Evolutionary conservation across 805 yeast genomes (phyloP).

Genomic region (Lipomyces japonicus): DNA sequence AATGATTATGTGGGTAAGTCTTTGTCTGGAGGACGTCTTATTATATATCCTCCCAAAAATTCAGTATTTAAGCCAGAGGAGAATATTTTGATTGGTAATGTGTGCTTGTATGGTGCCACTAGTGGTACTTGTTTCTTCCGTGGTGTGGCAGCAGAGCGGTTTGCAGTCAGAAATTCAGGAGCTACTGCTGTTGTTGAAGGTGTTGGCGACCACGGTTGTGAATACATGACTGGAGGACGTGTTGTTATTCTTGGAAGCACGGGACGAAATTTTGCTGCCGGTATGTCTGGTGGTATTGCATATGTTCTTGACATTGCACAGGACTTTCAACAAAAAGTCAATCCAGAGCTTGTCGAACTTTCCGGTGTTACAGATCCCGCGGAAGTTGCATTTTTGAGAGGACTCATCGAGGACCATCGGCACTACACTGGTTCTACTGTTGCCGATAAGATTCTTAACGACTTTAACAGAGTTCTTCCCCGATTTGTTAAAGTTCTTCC

Average conservation of each 20-base stretch:
- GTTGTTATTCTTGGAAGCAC: slow-evolving; percentile 88
- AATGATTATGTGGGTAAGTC: slow-evolving; percentile 98
- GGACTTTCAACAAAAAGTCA: slow-evolving; percentile 70
- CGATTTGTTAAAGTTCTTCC: slow-evolving; percentile 86
- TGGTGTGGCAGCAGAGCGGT: slow-evolving; percentile 98
- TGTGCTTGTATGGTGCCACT: slow-evolving; percentile 97
- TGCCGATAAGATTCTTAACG: slow-evolving; percentile 75
- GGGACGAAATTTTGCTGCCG: slow-evolving; percentile 92
- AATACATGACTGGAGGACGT: slow-evolving; percentile 99
- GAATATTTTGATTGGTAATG: slow-evolving; percentile 93
- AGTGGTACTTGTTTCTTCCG: slow-evolving; percentile 89
- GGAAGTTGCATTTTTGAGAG: slow-evolving; percentile 91
- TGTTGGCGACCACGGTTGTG: slow-evolving; percentile 98
- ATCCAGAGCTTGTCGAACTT: slow-evolving; percentile 76
- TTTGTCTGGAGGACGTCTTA: slow-evolving; percentile 87
- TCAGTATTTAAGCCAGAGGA: slow-evolving; percentile 89
- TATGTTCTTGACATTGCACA: slow-evolving; percentile 94
- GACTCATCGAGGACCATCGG: slow-evolving; percentile 89
- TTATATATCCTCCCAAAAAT: slow-evolving; percentile 85
- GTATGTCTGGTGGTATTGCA: slow-evolving; percentile 99
- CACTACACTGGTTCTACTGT: slow-evolving; percentile 91
- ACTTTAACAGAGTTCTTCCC: slow-evolving; percentile 84
- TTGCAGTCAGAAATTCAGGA: slow-evolving; percentile 97
- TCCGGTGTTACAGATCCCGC: slow-evolving; percentile 74
- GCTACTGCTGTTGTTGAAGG: slow-evolving; percentile 96